Evolutionary conservation across 768 basidiomycete genomes (phyloP).

Genomic region (Suillus variegatus): DNA sequence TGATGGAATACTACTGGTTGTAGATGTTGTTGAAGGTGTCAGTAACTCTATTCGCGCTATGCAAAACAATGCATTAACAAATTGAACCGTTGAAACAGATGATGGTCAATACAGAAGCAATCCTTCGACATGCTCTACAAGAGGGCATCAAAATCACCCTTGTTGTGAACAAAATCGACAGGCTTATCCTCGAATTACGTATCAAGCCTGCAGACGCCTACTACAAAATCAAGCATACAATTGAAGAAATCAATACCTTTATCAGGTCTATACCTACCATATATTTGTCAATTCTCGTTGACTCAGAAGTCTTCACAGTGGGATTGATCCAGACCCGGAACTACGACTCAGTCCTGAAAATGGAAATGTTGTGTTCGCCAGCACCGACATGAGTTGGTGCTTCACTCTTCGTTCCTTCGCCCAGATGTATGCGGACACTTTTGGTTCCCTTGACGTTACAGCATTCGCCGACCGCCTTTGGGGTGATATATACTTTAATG

Average conservation of each 20-base stretch:
- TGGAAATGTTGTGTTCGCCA: conserved; percentile 97
- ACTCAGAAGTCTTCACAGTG: conserved; percentile 37
- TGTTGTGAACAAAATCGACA: conserved; percentile 97
- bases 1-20: conserved; percentile 91
- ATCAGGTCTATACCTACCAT: conserved; percentile 64
- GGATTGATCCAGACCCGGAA: conserved; percentile 87
- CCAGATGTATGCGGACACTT: conserved; percentile 93
- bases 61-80: conserved; percentile 10
- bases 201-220: conserved; percentile 96
- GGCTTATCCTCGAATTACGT: conserved; percentile 93
- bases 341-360: conserved; percentile 90
- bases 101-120: conserved; percentile 90
- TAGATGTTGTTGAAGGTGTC: conserved; percentile 98
- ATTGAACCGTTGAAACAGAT: conserved; percentile 47
- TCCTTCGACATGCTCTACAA: conserved; percentile 87
- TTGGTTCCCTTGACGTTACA: conserved; percentile 79
- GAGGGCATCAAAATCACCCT: conserved; percentile 89
- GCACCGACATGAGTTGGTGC: conserved; percentile 97
- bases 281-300: background rate
- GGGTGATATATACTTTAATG: conserved; percentile 97
- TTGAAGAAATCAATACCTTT: conserved; percentile 96
- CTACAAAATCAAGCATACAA: conserved; percentile 99
- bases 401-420: conserved; percentile 95
- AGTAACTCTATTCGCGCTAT: background rate
- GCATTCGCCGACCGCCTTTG: conserved; percentile 90